Evolutionary conservation across 805 yeast species (phyloP), one percentile per base, ranked within the genome.

Genomic region (Wickerhamomyces tratensis): DNA sequence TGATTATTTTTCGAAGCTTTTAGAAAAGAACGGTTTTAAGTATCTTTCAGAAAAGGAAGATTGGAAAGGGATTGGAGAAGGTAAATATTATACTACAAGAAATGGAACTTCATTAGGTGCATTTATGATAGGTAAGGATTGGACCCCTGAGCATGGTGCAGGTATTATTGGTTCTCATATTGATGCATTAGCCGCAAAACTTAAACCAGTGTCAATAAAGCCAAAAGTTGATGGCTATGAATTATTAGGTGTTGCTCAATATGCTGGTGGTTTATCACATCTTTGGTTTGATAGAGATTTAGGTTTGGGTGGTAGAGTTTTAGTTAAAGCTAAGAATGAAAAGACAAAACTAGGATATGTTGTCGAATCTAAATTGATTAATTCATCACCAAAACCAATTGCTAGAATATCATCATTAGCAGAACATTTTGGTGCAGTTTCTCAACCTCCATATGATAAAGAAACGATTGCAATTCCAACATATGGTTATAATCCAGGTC

Each of bases 251-350:
- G 86, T 84, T 35, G 91, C 95, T 0, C 87, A 91, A 2, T 86
- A 86, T 58, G 77, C 86, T 20, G 93, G 93, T 33, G 80, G 85
- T 3, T 60, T 82, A 49, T 65, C 69, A 30, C 69, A 69, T 25
- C 61, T 76, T 36, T 82, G 94, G 88, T 77, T 85, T 72, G 95
- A 86, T 60, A 74, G 95, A 58, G 96, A 86, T 59, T 71, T 86
- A 46, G 93, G 94, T 38, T 60, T 86, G 47, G 95, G 88, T 40
- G 96, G 96, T 38, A 70, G 86, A 45, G 72, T 86, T 25, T 65
- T 84, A 41, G 74, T 77, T 41, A 72, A 68, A 50, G 61, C 59
- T 35, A 60, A 57, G 25, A 63, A 59, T 27, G 49, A 52, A 29
- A 44, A 50, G 5, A 54, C 58, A 15, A 40, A 46, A 27, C 46